These are phyloP conservation scores for Calendula officinalis DNA, from an alignment of 129 eudicot genomes.

Conservation along the genomic window DNA sequence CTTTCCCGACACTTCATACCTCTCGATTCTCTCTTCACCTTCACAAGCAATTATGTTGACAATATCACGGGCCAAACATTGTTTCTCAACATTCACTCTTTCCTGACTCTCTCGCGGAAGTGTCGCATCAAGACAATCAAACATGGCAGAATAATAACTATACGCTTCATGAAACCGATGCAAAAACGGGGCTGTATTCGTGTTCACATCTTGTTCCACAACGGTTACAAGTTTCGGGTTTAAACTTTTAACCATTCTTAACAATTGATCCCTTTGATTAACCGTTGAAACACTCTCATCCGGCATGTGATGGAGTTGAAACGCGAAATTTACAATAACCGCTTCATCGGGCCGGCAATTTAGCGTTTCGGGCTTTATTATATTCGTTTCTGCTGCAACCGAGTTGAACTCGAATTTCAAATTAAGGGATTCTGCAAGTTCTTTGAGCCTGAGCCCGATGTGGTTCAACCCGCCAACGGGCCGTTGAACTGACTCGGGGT, in stretches of 20 bases:
- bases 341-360: slow-evolving; percentile 65
- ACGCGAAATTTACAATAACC: slow-evolving; percentile 78
- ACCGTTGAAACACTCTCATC: slow-evolving; percentile 92
- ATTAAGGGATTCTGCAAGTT: slow-evolving; percentile 49
- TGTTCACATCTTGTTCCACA: slow-evolving; percentile 92
- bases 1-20: slow-evolving; percentile 93
- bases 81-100: slow-evolving; percentile 82
- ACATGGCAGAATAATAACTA: slow-evolving; percentile 75
- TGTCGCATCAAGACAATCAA: slow-evolving; percentile 81
- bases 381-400: slow-evolving; percentile 52
- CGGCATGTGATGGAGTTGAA: slow-evolving; percentile 98
- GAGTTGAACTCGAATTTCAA: slow-evolving; percentile 70
- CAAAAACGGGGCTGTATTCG: slow-evolving; percentile 85
- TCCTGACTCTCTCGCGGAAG: slow-evolving; percentile 79
- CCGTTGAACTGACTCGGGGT: slow-evolving; percentile 89
- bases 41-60: slow-evolving; percentile 93
- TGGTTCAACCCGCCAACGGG: slow-evolving; percentile 66
- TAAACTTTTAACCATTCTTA: slow-evolving; percentile 83
- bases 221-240: slow-evolving; percentile 85
- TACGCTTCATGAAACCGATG: slow-evolving; percentile 82
- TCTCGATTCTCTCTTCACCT: slow-evolving; percentile 89
- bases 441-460: slow-evolving; percentile 72
- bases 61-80: slow-evolving; percentile 90
- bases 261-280: slow-evolving; percentile 73
- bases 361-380: slow-evolving; percentile 52